Conservation (phyloP, 257 asterid genomes). For the Galeopsis tetrahit region DNA sequence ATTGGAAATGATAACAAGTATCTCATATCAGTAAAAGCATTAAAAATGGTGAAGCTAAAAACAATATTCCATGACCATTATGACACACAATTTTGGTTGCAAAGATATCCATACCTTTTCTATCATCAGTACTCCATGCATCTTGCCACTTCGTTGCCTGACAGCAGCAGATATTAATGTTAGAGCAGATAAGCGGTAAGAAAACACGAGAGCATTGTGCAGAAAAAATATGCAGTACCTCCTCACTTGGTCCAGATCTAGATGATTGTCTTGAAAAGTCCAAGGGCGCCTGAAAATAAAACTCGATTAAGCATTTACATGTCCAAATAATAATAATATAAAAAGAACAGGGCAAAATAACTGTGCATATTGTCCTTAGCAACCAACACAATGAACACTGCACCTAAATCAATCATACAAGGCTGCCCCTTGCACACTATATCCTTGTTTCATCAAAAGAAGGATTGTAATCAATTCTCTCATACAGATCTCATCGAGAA, state of each 20-base stretch:
- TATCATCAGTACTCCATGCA: constrained; percentile 44
- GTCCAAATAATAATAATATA: constrained; percentile 7
- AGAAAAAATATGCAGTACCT: constrained; percentile 44
- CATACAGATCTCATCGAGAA: background rate
- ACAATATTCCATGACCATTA: constrained; percentile 22
- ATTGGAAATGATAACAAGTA: constrained; percentile 12
- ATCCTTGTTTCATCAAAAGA: background rate
- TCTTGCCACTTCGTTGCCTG: constrained; percentile 53
- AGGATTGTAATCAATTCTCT: background rate
- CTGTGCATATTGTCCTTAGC: constrained; percentile 21
- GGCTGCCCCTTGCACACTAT: background rate
- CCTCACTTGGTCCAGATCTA: constrained; percentile 43
- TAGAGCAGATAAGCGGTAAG: constrained; percentile 13
- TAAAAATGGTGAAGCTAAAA: constrained; percentile 18
- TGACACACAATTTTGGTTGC: constrained; percentile 28
- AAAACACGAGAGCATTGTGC: constrained; percentile 14
- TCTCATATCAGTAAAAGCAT: constrained; percentile 24
- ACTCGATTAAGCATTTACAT: constrained; percentile 17
- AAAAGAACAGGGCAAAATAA: background rate
- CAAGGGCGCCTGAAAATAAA: constrained; percentile 52
- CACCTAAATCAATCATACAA: background rate
- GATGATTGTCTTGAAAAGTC: constrained; percentile 52
- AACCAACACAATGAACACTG: constrained; percentile 5
- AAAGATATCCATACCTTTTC: constrained; percentile 32
- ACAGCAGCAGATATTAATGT: constrained; percentile 34